Conservation (phyloP, 2,329 filamentous ascomycete genomes). For the Pseudogymnoascus sp. region DNA sequence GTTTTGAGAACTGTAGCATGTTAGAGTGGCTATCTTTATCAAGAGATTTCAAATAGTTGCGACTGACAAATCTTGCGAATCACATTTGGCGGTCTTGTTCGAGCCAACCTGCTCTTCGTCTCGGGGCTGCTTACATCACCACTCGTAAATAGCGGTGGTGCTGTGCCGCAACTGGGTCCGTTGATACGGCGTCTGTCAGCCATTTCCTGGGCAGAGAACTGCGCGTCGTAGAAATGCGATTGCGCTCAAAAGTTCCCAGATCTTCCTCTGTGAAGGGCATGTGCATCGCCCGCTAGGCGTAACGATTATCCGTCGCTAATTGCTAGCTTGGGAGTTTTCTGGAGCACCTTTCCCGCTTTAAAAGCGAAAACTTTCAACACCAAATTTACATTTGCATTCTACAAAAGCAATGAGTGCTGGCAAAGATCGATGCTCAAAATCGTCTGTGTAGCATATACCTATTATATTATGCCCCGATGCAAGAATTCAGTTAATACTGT, state of each 20-base stretch:
- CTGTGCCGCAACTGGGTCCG: slow-evolving; percentile 70
- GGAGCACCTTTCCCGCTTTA: neutral
- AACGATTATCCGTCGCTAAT: slow-evolving; percentile 6
- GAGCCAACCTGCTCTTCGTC: slow-evolving; percentile 39
- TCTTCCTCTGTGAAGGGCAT: slow-evolving; percentile 1
- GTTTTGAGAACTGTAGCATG: slow-evolving; percentile 69
- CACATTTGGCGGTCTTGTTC: slow-evolving; percentile 56
- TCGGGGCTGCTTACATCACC: slow-evolving; percentile 36
- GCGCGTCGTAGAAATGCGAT: neutral
- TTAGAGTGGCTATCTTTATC: slow-evolving; percentile 10
- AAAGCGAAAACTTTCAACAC: slow-evolving; percentile 4
- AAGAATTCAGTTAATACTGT: neutral
- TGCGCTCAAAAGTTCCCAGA: slow-evolving; percentile 3
- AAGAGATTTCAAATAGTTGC: neutral
- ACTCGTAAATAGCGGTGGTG: slow-evolving; percentile 60
- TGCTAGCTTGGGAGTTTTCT: slow-evolving; percentile 6
- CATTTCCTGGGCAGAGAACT: slow-evolving; percentile 38
- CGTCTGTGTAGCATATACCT: neutral
- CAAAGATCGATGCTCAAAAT: neutral
- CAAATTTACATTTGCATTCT: neutral
- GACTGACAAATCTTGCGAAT: slow-evolving; percentile 79
- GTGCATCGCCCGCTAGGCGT: neutral
- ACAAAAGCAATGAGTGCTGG: neutral
- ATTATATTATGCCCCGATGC: neutral
- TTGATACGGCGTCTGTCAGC: slow-evolving; percentile 85